Evolutionary conservation across 345 rosid species (phyloP).

Genomic region (Camelina laxa): DNA sequence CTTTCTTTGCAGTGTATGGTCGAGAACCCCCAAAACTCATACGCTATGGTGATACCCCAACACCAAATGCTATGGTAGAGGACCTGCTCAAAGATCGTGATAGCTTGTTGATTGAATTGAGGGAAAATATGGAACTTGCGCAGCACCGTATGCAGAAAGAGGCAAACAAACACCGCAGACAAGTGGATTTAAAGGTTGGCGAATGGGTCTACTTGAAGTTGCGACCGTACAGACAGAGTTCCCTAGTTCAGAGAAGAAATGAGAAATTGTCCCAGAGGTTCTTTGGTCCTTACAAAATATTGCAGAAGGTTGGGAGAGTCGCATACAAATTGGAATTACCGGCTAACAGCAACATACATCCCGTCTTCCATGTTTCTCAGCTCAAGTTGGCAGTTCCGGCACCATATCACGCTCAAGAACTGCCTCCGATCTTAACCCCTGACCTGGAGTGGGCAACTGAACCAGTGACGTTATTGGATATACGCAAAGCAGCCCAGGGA

Average conservation of each 20-base stretch:
- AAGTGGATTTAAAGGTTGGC: neutral
- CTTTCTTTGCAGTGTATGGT: neutral
- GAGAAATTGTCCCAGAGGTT: neutral
- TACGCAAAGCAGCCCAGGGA: no score
- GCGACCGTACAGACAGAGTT: neutral
- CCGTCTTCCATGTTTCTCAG: neutral
- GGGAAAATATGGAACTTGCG: neutral
- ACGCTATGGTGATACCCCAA: fast-evolving
- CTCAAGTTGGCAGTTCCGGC: fast-evolving
- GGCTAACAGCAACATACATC: neutral
- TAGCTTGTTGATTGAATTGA: neutral
- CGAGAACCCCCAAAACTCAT: fast-evolving
- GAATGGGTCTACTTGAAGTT: neutral
- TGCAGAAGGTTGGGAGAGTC: fast-evolving
- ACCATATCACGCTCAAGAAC: neutral
- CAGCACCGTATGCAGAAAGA: fast-evolving
- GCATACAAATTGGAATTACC: neutral
- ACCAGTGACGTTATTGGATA: neutral
- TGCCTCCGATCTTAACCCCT: neutral
- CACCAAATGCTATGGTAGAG: neutral
- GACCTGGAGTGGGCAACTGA: neutral
- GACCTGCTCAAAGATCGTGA: neutral
- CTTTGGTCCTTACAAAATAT: neutral
- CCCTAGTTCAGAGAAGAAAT: neutral
- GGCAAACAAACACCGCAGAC: neutral